Conservation (phyloP, 306 rosid genomes). For the Malus sylvestris region DNA sequence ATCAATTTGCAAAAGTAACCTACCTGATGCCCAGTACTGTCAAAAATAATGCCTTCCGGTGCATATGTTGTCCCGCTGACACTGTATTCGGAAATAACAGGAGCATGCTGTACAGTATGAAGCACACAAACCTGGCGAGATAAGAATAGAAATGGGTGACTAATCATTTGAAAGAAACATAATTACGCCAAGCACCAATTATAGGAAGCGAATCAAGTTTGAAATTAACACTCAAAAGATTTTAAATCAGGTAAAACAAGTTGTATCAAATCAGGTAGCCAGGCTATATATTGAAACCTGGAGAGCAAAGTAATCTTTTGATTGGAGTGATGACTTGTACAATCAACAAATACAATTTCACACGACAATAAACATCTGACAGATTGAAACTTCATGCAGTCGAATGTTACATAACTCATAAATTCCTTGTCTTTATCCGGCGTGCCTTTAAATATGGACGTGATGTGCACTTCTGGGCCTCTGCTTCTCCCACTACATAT, state of each 20-base stretch:
- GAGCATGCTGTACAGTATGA: conserved; percentile 54
- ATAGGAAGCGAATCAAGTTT: background rate
- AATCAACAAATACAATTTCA: background rate
- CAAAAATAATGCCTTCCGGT: conserved; percentile 78
- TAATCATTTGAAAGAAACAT: background rate
- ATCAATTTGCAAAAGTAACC: background rate
- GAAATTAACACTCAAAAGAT: background rate
- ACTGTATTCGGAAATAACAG: conserved; percentile 63
- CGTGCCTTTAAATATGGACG: background rate
- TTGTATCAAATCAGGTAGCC: background rate
- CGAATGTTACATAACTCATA: background rate
- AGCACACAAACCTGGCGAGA: conserved; percentile 74
- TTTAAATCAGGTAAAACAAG: background rate
- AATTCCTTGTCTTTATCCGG: background rate
- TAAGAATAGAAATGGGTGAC: conserved; percentile 13
- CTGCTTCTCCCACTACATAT: background rate
- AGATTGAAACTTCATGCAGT: background rate
- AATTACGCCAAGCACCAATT: background rate
- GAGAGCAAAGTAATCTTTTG: background rate
- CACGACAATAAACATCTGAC: background rate
- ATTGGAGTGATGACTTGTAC: background rate
- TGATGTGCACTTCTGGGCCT: background rate
- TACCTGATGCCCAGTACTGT: conserved; percentile 68
- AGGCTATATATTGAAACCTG: background rate
- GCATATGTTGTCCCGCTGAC: conserved; percentile 91